A percentile compares a stretch with the other conserved stretches of the same genome.
Conservation (phyloP, 495 filamentous ascomycete species). For the Daldinia concentrica region DNA sequence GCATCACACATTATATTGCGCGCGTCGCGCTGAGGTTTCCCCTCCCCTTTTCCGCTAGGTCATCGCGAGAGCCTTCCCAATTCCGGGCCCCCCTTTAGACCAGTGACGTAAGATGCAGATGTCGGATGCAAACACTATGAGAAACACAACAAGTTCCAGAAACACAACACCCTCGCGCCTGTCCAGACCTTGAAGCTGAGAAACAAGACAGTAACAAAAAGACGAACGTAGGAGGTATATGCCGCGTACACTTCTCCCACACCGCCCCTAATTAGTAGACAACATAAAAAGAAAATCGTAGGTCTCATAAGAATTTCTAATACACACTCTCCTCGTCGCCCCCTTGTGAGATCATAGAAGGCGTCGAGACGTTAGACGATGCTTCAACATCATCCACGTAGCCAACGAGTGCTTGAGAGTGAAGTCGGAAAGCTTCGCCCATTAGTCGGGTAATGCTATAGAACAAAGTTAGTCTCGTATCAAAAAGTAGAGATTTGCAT, state of each 20-base stretch:
- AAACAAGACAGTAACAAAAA: conserved; percentile 41
- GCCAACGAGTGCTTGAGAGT: conserved; percentile 90
- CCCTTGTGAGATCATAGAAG: conserved; percentile 69
- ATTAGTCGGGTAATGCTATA: conserved; percentile 93
- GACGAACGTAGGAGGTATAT: conserved; percentile 58
- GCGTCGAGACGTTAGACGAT: conserved; percentile 66
- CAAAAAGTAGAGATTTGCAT: conserved; percentile 2
- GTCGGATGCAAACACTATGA: conserved; percentile 51
- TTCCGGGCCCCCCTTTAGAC: conserved; percentile 57
- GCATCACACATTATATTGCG: conserved; percentile 64
- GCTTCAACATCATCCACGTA: conserved; percentile 82
- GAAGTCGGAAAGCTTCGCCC: conserved; percentile 97
- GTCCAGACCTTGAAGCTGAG: conserved; percentile 40
- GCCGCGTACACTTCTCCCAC: conserved; percentile 54
- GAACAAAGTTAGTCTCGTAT: conserved; percentile 56
- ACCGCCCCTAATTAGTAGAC: conserved; percentile 43
- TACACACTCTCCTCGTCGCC: conserved; percentile 70
- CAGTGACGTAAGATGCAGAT: conserved; percentile 54
- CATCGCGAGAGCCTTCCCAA: conserved; percentile 46
- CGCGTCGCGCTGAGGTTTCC: conserved; percentile 52
- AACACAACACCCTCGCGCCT: conserved; percentile 45
- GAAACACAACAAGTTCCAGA: conserved; percentile 43
- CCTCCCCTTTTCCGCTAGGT: conserved; percentile 44
- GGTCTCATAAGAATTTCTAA: conserved; percentile 53
- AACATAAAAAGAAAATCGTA: conserved; percentile 58